Evolutionary conservation across 768 basidiomycete genomes (phyloP), one percentile per base, ranked within the genome.

Genomic region (Termitomyces sp.): DNA sequence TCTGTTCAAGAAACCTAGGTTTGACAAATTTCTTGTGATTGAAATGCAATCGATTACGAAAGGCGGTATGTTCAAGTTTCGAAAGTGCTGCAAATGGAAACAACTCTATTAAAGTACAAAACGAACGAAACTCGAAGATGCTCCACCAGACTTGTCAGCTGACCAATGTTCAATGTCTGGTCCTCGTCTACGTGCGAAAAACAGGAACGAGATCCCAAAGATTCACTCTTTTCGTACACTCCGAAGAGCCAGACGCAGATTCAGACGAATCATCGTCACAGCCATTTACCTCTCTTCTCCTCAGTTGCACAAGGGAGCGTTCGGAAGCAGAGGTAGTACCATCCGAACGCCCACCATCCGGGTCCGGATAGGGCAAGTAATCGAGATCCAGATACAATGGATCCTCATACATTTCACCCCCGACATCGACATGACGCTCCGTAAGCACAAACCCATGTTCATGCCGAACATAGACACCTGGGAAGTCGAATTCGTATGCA

Each of bases 281-380:
- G 2, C 44, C 43, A 14, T 37, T n/a, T 10, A 53, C 44, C 35
- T 53, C 53, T 28, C 53, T 34, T 38, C 53, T 53, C 44, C 53
- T 43, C 32, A 53, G 44, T 26, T 38, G 34, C 32, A 22, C 44
- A 46, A 53, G 53, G 19, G 53, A 53, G 34, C 44, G 37, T 45
- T 53, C 53, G 4, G 53, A 53, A 9, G 53, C 53, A 3, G 43
- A 28, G 7, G 44, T 45, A 3, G 53, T 53, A 26, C 53, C 44
- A 40, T 53, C 53, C 2, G 53, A 45, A 9, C 26, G 26, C 14
- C 14, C 22, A 7, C 12, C 10, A 53, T 54, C 53, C 19, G 45
- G 21, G 17, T 54, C 53, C 12, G 8, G 19, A 12, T 30, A 10
- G 6, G 38, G 26, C 8, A 3, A 6, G 26, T 54, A 54, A 17